Evolutionary conservation across 345 rosid species (phyloP).

Genomic region (Sonneratia alba): DNA sequence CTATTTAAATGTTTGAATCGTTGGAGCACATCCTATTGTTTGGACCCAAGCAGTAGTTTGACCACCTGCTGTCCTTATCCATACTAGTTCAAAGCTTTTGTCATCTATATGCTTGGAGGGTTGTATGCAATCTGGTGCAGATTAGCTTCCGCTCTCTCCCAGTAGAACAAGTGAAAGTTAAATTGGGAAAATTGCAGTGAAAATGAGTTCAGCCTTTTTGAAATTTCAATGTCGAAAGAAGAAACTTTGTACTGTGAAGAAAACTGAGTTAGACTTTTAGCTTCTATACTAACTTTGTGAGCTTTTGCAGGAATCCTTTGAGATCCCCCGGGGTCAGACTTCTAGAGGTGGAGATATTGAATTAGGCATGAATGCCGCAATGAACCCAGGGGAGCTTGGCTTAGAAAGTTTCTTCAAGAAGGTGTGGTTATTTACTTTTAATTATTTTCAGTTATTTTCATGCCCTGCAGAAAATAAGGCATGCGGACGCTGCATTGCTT

Average conservation of each 20-base stretch:
- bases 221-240: background rate
- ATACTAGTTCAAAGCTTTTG: no score
- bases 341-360: slow-evolving; percentile 68
- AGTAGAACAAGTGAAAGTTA: no score
- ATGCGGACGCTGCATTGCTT: slow-evolving; percentile 3
- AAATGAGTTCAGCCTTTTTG: no score
- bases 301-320: slow-evolving; percentile 65
- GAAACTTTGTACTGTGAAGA: slow-evolving; percentile 19
- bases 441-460: background rate
- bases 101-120: no score
- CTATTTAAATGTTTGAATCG: no score
- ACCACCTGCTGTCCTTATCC: no score
- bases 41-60: no score
- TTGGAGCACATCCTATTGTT: no score
- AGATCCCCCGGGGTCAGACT: slow-evolving; percentile 57
- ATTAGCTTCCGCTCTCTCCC: no score
- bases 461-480: background rate
- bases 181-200: no score
- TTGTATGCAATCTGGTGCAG: no score
- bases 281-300: slow-evolving; percentile 4
- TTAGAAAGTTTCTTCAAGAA: slow-evolving; percentile 80
- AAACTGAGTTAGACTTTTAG: slow-evolving; percentile 31
- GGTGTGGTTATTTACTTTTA: slow-evolving; percentile 16
- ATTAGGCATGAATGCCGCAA: slow-evolving; percentile 48
- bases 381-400: slow-evolving; percentile 65